Conservation (phyloP, 2,329 filamentous ascomycete genomes). For the Tolypocladium cylindrosporum region DNA sequence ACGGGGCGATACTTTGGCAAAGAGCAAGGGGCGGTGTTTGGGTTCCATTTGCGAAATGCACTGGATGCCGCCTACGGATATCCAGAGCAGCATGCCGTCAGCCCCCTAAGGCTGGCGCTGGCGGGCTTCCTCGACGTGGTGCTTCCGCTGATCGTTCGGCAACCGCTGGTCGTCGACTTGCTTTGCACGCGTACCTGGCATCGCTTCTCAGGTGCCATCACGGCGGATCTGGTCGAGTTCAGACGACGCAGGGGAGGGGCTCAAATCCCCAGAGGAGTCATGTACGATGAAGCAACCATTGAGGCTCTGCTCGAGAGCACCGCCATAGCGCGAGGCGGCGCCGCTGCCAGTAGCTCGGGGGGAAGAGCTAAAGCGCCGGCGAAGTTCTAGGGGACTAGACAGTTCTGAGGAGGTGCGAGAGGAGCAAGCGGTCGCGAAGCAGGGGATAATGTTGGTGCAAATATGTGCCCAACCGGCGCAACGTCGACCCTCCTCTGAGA, state of each 20-base stretch:
- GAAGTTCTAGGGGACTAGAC: not conserved
- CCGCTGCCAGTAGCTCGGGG: not conserved
- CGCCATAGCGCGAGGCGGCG: not conserved
- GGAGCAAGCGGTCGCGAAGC: not conserved
- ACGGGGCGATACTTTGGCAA: conserved; percentile 7
- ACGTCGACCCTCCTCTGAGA: not conserved
- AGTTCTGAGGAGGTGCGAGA: not conserved
- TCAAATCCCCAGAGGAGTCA: not conserved
- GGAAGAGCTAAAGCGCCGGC: not conserved
- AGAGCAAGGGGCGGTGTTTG: conserved; percentile 11
- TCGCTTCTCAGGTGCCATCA: conserved; percentile 11
- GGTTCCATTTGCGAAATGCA: conserved; percentile 16
- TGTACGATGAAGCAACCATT: conserved; percentile 10
- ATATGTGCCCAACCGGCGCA: not conserved
- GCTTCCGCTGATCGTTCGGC: conserved; percentile 13
- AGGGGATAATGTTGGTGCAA: not conserved
- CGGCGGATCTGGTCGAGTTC: conserved; percentile 16
- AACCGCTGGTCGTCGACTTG: conserved; percentile 12
- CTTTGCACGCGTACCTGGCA: conserved; percentile 14
- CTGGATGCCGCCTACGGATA: conserved; percentile 17
- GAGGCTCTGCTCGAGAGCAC: conserved; percentile 10
- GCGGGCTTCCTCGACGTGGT: conserved; percentile 17
- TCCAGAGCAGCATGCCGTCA: conserved; percentile 13
- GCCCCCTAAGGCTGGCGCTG: conserved; percentile 20
- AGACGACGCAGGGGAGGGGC: conserved; percentile 6